Conservation (phyloP, 345 rosid species). For the Corchorus olitorius region DNA sequence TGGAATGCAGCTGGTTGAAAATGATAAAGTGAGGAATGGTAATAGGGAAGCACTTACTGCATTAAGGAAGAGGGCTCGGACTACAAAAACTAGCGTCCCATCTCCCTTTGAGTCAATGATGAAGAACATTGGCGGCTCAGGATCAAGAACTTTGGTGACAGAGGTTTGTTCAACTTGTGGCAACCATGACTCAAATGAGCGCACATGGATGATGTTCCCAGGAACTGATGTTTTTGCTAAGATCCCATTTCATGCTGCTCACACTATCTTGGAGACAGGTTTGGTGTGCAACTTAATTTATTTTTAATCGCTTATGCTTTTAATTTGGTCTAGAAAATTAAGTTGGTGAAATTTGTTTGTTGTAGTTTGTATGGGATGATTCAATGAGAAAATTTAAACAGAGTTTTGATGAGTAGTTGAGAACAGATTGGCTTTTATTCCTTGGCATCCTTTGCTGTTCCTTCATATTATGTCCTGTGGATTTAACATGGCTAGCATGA, state of each 20-base stretch:
- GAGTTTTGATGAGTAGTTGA: background rate
- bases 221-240: slow-evolving; percentile 77
- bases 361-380: background rate
- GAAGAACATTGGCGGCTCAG: slow-evolving; percentile 56
- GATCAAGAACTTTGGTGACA: slow-evolving; percentile 60
- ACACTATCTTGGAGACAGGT: slow-evolving; percentile 79
- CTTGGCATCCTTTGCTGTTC: too few species aligned
- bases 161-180: slow-evolving; percentile 86
- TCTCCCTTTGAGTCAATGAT: slow-evolving; percentile 74
- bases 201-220: slow-evolving; percentile 80
- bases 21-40: slow-evolving; percentile 71
- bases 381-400: background rate
- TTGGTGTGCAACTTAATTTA: background rate
- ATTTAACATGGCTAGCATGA: too few species aligned
- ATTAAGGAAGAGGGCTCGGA: slow-evolving; percentile 71
- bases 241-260: slow-evolving; percentile 81
- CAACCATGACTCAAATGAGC: slow-evolving; percentile 62
- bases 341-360: background rate
- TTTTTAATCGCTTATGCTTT: background rate
- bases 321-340: background rate
- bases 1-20: slow-evolving; percentile 65
- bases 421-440: slow-evolving; percentile 11
- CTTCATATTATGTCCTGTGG: too few species aligned
- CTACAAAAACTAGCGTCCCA: slow-evolving; percentile 66
- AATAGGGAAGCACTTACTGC: slow-evolving; percentile 83